Evolutionary conservation across 306 rosid species (phyloP), one percentile per base, ranked within the genome.

Genomic region (Castanea mollissima): DNA sequence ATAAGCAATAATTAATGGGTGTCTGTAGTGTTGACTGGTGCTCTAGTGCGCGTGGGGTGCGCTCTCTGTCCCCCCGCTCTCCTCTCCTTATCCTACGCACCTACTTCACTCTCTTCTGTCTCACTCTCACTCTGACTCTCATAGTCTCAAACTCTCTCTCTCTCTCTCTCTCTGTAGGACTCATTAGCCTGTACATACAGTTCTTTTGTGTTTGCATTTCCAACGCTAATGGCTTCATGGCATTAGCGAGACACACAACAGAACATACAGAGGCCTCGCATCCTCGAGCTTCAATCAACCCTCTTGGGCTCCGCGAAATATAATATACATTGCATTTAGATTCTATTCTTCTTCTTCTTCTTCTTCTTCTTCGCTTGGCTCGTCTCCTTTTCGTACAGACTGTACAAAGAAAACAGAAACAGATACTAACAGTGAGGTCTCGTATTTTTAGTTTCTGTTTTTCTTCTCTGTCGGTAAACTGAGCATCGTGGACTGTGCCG

Each of bases 11-110:
- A 49, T 49, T 49, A 49, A 49, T 49, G 54, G 11, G 49, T 41
- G 52, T 0, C 16, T 49, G 54, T 49, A 49, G 59, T 49, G 79
- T 79, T 78, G 86, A 88, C 91, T 81, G 49, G 9, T 57, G 52
- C 72, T 74, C 21, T 32, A 11, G 52, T 82, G 87, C 82, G 88
- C 89, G 79, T 77, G 84, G 83, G 34, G 55, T 41, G 55, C 55
- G 38, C 75, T n/a, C 57, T 82, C 76, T 77, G 89, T 83, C 87
- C 71, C 69, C 20, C 16, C 16, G 54, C 54, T 3, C 16, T 69
- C 74, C 15, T 6, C n/a, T 14, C 64, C 79, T 63, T 23, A 83
- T 74, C 84, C 81, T 38, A 8, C 57, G 55, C 87, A 29, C 83
- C 11, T 55, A 49, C 68, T 41, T 35, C 23, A 71, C 60, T 57